Evolutionary conservation across 2,329 filamentous ascomycete species (phyloP), one percentile per base, ranked within the genome.

Genomic region (Sphaerostilbella broomeana): DNA sequence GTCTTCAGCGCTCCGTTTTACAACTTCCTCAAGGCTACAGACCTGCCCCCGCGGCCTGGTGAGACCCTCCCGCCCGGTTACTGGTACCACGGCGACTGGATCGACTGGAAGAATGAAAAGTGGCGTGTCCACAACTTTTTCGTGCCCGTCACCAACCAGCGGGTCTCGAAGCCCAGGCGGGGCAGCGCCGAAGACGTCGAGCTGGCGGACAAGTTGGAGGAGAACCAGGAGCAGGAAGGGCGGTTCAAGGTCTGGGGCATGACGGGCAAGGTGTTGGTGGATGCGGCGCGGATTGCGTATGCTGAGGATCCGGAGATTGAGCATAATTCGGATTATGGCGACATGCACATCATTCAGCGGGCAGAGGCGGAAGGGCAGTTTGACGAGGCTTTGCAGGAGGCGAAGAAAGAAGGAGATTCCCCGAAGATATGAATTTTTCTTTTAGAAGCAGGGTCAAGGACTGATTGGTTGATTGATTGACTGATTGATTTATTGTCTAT

Each of bases 41-140:
- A 86, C 58, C 71, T 84, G 46, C 60, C 68, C 3, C 59, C 59
- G 2, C 54, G 55, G 9, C 45, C 58, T 41, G 53, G 64, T 47
- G 44, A 59, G 52, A 40, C 47, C 16, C 63, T 63, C 47, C 75
- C 61, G 39, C 67, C 60, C 24, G 77, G 78, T 0, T 72, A 78
- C 40, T 97, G 89, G 89, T 95, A 97, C 67, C 73, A 82, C 43
- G 90, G 90, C 7, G 67, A 64, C 20, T 95, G 90, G 90, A 77
- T 80, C 38, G 69, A 79, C 47, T 95, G 82, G 80, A 79, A 92
- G 59, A 77, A 83, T 47, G 68, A 70, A 36, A 73, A 74, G n/a
- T 97, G 89, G 90, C 66, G 73, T 51, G 73, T 94, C 71, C 90
- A 95, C 63, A 89, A 90, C 63, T 97, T 95, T 64, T 84, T 86